phyloP scores from a whole-genome alignment of 208 protist genomes.

The Lotmaria passim region DNA sequence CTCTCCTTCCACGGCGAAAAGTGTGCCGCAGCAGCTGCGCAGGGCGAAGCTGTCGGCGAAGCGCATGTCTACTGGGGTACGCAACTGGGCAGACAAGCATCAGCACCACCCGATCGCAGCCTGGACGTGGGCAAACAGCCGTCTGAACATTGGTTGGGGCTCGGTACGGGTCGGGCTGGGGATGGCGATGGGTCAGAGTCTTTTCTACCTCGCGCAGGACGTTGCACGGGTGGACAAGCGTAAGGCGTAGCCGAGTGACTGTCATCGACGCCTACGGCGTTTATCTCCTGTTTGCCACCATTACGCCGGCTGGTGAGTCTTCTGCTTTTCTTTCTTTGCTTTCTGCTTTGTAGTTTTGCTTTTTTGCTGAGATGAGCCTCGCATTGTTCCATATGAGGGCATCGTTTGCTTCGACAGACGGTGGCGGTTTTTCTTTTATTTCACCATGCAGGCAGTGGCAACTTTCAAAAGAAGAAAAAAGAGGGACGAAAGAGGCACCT shows the following conservation, averaged over 20 bases:
- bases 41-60: not conserved
- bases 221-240: constrained; percentile 29
- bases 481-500: too few species aligned
- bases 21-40: not conserved
- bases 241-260: not conserved
- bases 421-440: not conserved
- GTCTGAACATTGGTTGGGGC: constrained; percentile 91
- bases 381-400: too few species aligned
- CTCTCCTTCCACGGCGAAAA: not conserved
- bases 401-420: too few species aligned
- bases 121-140: constrained; percentile 80
- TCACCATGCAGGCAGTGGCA: too few species aligned
- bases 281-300: too few species aligned
- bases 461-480: too few species aligned
- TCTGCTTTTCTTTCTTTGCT: not conserved
- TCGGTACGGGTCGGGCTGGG: constrained; percentile 87
- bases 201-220: constrained; percentile 83
- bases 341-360: not conserved
- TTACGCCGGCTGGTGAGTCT: too few species aligned
- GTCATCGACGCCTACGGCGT: not conserved
- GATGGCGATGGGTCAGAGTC: constrained; percentile 86
- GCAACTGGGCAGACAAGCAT: constrained; percentile 25
- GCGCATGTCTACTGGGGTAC: constrained; percentile 3
- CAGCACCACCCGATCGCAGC: constrained; percentile 68
- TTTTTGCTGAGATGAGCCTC: too few species aligned